Percentiles rank a stretch among this genome's conserved stretches.
Conservation (phyloP, 192 early-diverging fungal species). For the Backusella tarrabulga region DNA sequence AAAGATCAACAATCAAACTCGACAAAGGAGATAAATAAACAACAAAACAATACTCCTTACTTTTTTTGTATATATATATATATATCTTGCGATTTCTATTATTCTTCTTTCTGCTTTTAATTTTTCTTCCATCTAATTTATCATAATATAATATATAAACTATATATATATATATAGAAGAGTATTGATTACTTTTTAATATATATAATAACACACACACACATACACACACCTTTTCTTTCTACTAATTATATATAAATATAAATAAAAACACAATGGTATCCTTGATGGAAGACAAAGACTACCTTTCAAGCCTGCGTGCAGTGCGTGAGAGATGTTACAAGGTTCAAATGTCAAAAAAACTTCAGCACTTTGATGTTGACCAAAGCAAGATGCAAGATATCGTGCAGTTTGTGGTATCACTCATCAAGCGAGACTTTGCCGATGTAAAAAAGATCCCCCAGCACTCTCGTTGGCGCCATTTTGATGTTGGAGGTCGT, state of each 20-base stretch:
- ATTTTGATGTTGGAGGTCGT: conserved; percentile 65
- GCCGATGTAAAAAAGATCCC: conserved; percentile 69
- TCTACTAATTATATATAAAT: background rate
- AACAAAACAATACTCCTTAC: background rate
- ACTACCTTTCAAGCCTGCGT: conserved; percentile 63
- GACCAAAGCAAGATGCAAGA: conserved; percentile 60
- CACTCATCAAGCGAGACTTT: conserved; percentile 38
- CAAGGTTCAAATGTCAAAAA: conserved; percentile 56
- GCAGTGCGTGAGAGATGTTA: conserved; percentile 76
- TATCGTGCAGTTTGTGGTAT: conserved; percentile 65
- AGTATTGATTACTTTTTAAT: conserved; percentile 8
- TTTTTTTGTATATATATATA: background rate
- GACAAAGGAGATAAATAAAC: background rate
- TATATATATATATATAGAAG: background rate
- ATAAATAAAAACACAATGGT: background rate
- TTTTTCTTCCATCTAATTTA: background rate
- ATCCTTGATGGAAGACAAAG: background rate
- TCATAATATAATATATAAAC: background rate
- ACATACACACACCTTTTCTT: background rate
- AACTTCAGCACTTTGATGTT: conserved; percentile 75
- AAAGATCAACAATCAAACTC: background rate
- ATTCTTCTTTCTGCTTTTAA: background rate
- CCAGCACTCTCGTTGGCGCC: conserved; percentile 84
- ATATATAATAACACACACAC: background rate
- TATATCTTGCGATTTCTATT: background rate